A percentile compares a stretch with the other conserved stretches of the same genome.
Conservation (phyloP, 768 basidiomycete species). For the Mrakia blollopis region DNA sequence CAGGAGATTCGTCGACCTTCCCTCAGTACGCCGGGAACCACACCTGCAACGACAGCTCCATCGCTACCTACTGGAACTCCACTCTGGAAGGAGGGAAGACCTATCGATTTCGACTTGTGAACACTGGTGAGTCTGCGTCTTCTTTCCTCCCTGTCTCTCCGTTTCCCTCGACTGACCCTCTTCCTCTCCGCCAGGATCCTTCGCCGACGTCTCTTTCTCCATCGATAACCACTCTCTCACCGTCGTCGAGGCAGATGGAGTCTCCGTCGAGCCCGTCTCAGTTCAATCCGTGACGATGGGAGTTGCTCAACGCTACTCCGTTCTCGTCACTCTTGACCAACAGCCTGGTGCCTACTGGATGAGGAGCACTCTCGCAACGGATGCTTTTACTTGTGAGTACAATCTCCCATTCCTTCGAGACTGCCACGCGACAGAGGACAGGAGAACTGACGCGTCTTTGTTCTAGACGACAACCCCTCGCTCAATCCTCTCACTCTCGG, state of each 20-base stretch:
- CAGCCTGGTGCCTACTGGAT: constrained; percentile 43
- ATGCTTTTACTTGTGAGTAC: neutral
- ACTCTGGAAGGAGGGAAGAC: constrained; percentile 21
- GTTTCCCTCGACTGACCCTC: neutral
- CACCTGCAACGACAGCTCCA: neutral
- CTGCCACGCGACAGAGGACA: too few species aligned
- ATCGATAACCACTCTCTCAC: constrained; percentile 43
- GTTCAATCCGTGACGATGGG: constrained; percentile 49
- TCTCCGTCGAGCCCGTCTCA: constrained; percentile 45
- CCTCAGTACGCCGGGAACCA: neutral
- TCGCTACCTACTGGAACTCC: constrained; percentile 4
- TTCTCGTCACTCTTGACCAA: constrained; percentile 49
- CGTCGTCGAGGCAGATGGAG: constrained; percentile 54
- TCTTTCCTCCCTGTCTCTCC: neutral
- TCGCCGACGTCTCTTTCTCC: constrained; percentile 28
- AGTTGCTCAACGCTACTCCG: constrained; percentile 55
- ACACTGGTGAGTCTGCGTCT: neutral
- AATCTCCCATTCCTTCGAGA: too few species aligned
- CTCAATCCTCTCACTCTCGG: constrained; percentile 1
- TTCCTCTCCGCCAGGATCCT: constrained; percentile 11
- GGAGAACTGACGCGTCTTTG: neutral
- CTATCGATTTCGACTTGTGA: constrained; percentile 32
- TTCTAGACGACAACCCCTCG: constrained; percentile 6
- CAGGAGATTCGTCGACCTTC: constrained; percentile 2
- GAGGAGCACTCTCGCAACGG: neutral